Evolutionary conservation across 169 alveolate species (phyloP).

Genomic region (Eimeria acervulina): DNA sequence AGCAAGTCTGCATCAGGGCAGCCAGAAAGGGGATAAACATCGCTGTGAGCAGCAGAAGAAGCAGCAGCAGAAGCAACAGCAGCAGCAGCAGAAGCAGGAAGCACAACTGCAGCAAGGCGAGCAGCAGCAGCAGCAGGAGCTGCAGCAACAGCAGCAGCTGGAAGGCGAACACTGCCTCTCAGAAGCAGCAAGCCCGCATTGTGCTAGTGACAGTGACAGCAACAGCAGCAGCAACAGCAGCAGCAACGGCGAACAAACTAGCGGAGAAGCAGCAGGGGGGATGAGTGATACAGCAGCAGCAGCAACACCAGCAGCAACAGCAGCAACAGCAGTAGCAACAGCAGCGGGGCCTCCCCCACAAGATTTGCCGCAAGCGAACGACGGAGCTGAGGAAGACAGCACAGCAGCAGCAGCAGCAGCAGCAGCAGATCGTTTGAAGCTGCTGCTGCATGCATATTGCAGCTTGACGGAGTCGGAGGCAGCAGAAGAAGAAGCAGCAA

Average conservation of each 20-base stretch:
- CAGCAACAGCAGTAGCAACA: background rate
- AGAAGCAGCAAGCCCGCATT: background rate
- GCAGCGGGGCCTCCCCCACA: background rate
- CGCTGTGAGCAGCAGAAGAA: background rate
- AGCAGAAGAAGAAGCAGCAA: background rate
- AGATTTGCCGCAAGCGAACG: background rate
- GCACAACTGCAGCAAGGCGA: no score
- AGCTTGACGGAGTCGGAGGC: background rate
- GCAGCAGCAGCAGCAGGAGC: background rate
- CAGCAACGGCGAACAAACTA: background rate
- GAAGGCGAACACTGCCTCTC: background rate
- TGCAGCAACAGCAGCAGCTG: background rate
- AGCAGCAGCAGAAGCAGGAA: no score
- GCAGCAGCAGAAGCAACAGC: background rate
- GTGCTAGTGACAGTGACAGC: conserved; percentile 26
- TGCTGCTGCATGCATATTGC: background rate
- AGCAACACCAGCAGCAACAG: background rate
- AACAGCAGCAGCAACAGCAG: conserved; percentile 48
- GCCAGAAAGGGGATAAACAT: background rate
- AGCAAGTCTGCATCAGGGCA: background rate
- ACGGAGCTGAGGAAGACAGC: background rate
- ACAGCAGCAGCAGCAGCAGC: background rate
- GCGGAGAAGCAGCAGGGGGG: background rate
- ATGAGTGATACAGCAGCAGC: background rate
- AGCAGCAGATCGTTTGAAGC: background rate